These are phyloP conservation scores for Lithohypha guttulata DNA, from an alignment of 2,329 filamentous ascomycete species.

Conservation along the genomic window DNA sequence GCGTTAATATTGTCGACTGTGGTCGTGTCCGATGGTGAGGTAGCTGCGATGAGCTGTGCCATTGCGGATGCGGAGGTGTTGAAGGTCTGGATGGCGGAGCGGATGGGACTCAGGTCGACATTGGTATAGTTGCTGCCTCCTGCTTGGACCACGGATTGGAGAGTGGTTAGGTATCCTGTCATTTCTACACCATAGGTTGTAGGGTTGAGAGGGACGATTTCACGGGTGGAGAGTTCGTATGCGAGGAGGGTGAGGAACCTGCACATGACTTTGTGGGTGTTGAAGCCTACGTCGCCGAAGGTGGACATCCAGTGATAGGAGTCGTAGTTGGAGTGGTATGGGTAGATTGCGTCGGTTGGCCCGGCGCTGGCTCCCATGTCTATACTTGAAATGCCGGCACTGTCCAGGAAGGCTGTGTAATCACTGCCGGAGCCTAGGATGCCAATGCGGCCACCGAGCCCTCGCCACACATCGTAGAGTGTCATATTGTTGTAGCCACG, in stretches of 20 bases:
- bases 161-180: slow-evolving; percentile 26
- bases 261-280: slow-evolving; percentile 40
- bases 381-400: slow-evolving; percentile 54
- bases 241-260: slow-evolving; percentile 35
- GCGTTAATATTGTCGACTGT: slow-evolving; percentile 30
- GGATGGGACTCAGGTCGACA: slow-evolving; percentile 22
- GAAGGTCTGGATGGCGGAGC: slow-evolving; percentile 30
- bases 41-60: slow-evolving; percentile 11
- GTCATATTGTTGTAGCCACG: slow-evolving; percentile 12
- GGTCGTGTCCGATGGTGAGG: slow-evolving; percentile 14
- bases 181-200: slow-evolving; percentile 30
- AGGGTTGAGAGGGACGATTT: slow-evolving; percentile 31
- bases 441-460: slow-evolving; percentile 40
- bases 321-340: slow-evolving; percentile 79
- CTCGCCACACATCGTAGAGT: slow-evolving; percentile 46
- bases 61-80: slow-evolving; percentile 20
- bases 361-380: slow-evolving; percentile 49
- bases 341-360: slow-evolving; percentile 45
- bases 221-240: slow-evolving; percentile 32
- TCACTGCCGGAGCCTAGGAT: slow-evolving; percentile 65
- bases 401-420: slow-evolving; percentile 66
- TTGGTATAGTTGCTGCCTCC: slow-evolving; percentile 24
- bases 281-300: slow-evolving; percentile 50
- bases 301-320: slow-evolving; percentile 74
- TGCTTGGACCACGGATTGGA: slow-evolving; percentile 21